Percentiles rank a stretch among this genome's conserved stretches.
Evolutionary conservation across 352 stramenopile genomes (phyloP).

Genomic region (Halophytophthora polymorphica): DNA sequence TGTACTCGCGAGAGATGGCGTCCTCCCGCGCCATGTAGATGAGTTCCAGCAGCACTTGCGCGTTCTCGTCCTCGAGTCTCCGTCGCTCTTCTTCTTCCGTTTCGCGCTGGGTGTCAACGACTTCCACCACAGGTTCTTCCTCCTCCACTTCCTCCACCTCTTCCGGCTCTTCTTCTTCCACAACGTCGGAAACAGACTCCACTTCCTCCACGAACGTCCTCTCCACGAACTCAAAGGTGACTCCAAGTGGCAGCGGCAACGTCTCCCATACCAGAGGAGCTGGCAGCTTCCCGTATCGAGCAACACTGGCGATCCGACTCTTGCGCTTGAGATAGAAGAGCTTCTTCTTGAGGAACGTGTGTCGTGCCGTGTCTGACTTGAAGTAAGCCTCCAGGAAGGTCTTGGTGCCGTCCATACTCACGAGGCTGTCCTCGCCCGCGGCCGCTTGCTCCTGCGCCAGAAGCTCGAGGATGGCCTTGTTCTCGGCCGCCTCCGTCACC

Average conservation of each 20-base stretch:
- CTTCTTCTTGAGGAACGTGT: conserved; percentile 52
- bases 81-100: conserved; percentile 25
- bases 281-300: conserved; percentile 41
- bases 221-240: conserved; percentile 32
- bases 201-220: conserved; percentile 7
- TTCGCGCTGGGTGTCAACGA: conserved; percentile 12
- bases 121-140: conserved; percentile 6
- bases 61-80: conserved; percentile 14
- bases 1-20: conserved; percentile 24
- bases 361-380: conserved; percentile 28
- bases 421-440: conserved; percentile 5
- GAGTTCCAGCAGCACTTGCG: conserved; percentile 21
- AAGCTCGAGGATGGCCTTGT: conserved; percentile 31
- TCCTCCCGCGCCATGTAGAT: conserved; percentile 30
- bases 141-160: conserved; percentile 3
- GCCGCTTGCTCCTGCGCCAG: conserved; percentile 27
- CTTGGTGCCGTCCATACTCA: conserved; percentile 12
- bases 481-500: conserved; percentile 36
- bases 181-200: conserved; percentile 12
- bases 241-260: conserved; percentile 24
- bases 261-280: conserved; percentile 45
- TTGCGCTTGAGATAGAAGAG: conserved; percentile 41
- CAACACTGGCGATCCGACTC: conserved; percentile 35
- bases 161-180: conserved; percentile 9
- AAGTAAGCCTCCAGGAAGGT: conserved; percentile 53